Evolutionary conservation across 2,329 filamentous ascomycete species (phyloP).

Genomic region (Ophiostoma quercus): DNA sequence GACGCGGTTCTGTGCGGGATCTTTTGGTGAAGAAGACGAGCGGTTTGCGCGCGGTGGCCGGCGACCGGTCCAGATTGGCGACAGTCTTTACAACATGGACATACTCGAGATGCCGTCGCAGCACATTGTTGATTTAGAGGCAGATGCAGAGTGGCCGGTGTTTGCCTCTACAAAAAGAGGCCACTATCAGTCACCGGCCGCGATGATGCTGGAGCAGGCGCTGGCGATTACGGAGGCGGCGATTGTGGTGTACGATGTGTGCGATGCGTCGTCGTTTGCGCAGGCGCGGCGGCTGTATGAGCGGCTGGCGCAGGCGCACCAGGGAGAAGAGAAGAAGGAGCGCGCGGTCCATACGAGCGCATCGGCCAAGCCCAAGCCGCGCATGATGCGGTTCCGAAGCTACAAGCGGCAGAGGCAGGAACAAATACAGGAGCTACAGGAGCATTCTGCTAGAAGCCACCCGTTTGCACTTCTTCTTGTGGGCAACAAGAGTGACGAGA

Average conservation of each 20-base stretch:
- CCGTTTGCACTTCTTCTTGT: neutral
- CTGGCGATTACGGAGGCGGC: neutral
- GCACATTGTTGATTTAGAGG: neutral
- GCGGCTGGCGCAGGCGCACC: neutral
- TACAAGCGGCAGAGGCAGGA: neutral
- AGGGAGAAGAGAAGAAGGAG: neutral
- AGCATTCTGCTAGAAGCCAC: neutral
- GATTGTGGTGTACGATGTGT: neutral
- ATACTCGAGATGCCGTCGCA: neutral
- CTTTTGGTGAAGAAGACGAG: neutral
- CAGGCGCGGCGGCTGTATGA: neutral
- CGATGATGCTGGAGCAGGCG: neutral
- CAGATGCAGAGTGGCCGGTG: neutral
- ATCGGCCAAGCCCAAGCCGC: neutral
- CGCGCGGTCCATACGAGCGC: neutral
- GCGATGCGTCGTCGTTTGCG: neutral
- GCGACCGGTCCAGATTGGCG: neutral
- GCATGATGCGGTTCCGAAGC: neutral
- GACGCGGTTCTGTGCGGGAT: neutral
- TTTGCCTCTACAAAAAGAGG: neutral
- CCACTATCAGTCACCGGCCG: neutral
- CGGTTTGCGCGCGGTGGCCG: neutral
- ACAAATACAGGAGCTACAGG: neutral
- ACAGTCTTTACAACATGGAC: neutral
- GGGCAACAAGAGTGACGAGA: neutral